Evolutionary conservation across 768 basidiomycete species (phyloP).

Genomic region (Amanita fuliginea): DNA sequence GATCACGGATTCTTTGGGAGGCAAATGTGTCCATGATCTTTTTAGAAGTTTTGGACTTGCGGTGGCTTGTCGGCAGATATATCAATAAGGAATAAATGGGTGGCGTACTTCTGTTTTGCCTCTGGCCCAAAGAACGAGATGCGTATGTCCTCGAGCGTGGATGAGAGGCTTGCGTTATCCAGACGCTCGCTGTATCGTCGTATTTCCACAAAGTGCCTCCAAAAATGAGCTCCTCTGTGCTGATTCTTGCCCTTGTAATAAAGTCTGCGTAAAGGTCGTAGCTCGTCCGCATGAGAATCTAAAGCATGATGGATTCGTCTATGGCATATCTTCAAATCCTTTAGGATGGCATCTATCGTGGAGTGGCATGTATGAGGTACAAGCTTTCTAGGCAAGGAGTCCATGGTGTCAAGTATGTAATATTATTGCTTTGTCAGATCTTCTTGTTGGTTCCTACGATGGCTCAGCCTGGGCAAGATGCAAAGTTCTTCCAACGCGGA

Average conservation of each 20-base stretch:
- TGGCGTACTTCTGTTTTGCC: slow-evolving; percentile 24
- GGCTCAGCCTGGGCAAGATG: slow-evolving; percentile 70
- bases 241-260: slow-evolving; percentile 80
- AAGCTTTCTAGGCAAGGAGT: slow-evolving; percentile 13
- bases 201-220: slow-evolving; percentile 53
- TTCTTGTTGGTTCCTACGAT: slow-evolving; percentile 12
- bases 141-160: slow-evolving; percentile 28
- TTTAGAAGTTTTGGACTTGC: slow-evolving; percentile 41
- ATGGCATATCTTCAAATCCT: slow-evolving; percentile 44
- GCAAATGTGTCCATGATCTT: slow-evolving; percentile 55
- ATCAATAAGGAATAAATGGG: neutral
- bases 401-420: slow-evolving; percentile 5
- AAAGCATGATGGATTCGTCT: slow-evolving; percentile 39
- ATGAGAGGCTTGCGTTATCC: slow-evolving; percentile 18
- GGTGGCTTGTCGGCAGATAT: neutral
- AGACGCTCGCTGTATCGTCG: slow-evolving; percentile 38
- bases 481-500: slow-evolving; percentile 85
- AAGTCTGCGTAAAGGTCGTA: slow-evolving; percentile 50
- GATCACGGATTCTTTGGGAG: slow-evolving; percentile 25
- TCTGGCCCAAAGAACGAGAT: slow-evolving; percentile 39
- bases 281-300: slow-evolving; percentile 34
- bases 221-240: slow-evolving; percentile 58
- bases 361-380: slow-evolving; percentile 22
- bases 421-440: neutral
- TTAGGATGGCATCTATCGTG: slow-evolving; percentile 44